phyloP scores from a whole-genome alignment of 352 stramenopile genomes.

The Thalassiosira delicatula region DNA sequence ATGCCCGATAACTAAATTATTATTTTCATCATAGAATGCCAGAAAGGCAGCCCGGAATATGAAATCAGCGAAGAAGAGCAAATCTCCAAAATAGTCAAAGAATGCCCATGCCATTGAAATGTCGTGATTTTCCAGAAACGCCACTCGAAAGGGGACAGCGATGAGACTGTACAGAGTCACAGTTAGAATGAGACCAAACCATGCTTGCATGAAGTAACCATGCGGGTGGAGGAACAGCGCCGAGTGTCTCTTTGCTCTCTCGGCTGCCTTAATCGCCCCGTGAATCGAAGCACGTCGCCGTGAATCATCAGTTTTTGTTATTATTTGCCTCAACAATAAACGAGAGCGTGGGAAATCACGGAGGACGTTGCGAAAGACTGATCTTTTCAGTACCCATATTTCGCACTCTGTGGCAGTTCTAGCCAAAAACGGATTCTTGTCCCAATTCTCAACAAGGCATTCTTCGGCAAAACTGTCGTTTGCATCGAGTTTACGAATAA shows the following conservation, averaged over 20 bases:
- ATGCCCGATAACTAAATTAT: slow-evolving; percentile 58
- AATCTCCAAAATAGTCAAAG: slow-evolving; percentile 75
- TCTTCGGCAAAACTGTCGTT: slow-evolving; percentile 72
- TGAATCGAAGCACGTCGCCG: slow-evolving; percentile 49
- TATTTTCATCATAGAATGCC: slow-evolving; percentile 71
- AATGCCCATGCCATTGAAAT: slow-evolving; percentile 49
- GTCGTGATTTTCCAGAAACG: slow-evolving; percentile 68
- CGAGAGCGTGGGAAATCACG: too few relatives aligned
- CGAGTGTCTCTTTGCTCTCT: slow-evolving; percentile 27
- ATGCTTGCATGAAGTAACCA: slow-evolving; percentile 65
- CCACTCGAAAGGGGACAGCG: slow-evolving; percentile 61
- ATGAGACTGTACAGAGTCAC: slow-evolving; percentile 70
- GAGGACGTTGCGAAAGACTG: slow-evolving; percentile 61
- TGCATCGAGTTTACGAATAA: slow-evolving; percentile 51
- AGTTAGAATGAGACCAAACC: slow-evolving; percentile 65
- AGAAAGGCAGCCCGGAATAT: slow-evolving; percentile 57
- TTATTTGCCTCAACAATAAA: too few relatives aligned
- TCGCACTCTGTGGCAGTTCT: slow-evolving; percentile 65
- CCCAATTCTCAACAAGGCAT: slow-evolving; percentile 61
- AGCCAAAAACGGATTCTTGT: slow-evolving; percentile 67
- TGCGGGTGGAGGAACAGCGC: slow-evolving; percentile 62
- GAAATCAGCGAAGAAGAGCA: slow-evolving; percentile 68
- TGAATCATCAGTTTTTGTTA: too few relatives aligned
- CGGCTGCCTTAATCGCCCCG: slow-evolving; percentile 29
- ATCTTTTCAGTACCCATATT: slow-evolving; percentile 65